A percentile compares a stretch with the other conserved stretches of the same genome.
Conservation (phyloP, 371 early-diverging fungal species). For the Parasitella parasitica region DNA sequence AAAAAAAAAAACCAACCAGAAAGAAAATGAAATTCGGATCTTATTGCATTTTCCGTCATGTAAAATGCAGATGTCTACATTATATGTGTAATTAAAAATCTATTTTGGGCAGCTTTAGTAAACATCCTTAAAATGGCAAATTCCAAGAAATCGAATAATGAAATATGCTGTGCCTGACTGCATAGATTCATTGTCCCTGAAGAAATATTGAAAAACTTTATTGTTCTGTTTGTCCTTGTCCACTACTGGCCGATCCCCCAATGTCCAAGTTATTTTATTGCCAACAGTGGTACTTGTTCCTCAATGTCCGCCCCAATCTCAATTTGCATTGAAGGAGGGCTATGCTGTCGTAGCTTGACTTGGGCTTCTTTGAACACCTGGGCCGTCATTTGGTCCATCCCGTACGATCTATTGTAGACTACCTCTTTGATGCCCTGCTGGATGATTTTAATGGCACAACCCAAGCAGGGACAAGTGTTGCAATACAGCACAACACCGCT, state of each 20-base stretch:
- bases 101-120: constrained; percentile 10
- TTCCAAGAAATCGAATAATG: constrained; percentile 7
- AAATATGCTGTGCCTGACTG: not conserved
- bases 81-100: not conserved
- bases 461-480: constrained; percentile 88
- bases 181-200: not conserved
- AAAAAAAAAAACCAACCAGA: not conserved
- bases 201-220: no score
- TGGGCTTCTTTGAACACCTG: constrained; percentile 80
- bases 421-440: constrained; percentile 93
- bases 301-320: constrained; percentile 33
- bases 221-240: no score
- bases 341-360: constrained; percentile 77
- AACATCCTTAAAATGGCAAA: constrained; percentile 7
- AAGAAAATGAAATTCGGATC: not conserved
- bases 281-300: constrained; percentile 12
- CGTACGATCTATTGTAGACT: constrained; percentile 85
- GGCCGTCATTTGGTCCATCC: constrained; percentile 87
- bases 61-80: no score
- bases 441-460: constrained; percentile 95
- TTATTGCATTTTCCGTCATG: not conserved
- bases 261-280: constrained; percentile 13
- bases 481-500: constrained; percentile 82
- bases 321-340: constrained; percentile 54
- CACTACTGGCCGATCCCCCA: no score